Conservation (phyloP, 441 rosid species). For the Pelargonium fulgidum region DNA sequence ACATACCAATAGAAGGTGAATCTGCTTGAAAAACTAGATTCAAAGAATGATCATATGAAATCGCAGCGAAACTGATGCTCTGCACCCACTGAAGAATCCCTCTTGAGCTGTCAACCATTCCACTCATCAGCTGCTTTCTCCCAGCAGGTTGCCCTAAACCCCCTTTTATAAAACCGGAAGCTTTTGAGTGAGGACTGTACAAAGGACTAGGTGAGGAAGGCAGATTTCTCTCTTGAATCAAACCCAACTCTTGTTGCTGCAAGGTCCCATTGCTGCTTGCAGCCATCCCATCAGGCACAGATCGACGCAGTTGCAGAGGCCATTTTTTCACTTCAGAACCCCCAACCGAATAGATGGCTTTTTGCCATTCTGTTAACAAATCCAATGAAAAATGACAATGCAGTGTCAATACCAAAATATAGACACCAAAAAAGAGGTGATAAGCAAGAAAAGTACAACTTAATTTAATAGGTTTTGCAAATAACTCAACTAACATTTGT, state of each 20-base stretch:
- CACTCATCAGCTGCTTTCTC: slow-evolving; percentile 78
- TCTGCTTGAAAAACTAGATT: slow-evolving; percentile 74
- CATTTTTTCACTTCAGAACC: slow-evolving; percentile 93
- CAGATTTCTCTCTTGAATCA: slow-evolving; percentile 83
- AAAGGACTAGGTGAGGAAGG: slow-evolving; percentile 83
- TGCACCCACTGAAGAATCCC: slow-evolving; percentile 97
- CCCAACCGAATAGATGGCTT: slow-evolving; percentile 87
- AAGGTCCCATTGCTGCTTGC: slow-evolving; percentile 63
- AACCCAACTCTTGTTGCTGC: slow-evolving; percentile 88
- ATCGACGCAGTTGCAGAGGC: slow-evolving; percentile 88
- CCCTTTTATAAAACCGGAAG: slow-evolving; percentile 85
- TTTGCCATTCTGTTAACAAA: slow-evolving; percentile 85
- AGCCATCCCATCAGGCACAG: slow-evolving; percentile 73
- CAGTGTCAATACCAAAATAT: slow-evolving; percentile 9
- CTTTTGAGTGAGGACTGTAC: slow-evolving; percentile 77
- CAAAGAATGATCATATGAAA: slow-evolving; percentile 79
- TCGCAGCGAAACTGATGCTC: slow-evolving; percentile 82
- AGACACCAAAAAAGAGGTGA: slow-evolving; percentile 7
- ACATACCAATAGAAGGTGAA: slow-evolving; percentile 64
- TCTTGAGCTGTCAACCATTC: slow-evolving; percentile 61
- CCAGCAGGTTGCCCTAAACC: slow-evolving; percentile 66
- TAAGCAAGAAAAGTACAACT: slow-evolving; percentile 6
- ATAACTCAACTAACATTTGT: background rate
- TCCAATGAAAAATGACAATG: slow-evolving; percentile 9
- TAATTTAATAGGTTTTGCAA: background rate